Evolutionary conservation across 768 basidiomycete genomes (phyloP), one percentile per base, ranked within the genome.

Genomic region (Tylopilus cervinicoccineus): DNA sequence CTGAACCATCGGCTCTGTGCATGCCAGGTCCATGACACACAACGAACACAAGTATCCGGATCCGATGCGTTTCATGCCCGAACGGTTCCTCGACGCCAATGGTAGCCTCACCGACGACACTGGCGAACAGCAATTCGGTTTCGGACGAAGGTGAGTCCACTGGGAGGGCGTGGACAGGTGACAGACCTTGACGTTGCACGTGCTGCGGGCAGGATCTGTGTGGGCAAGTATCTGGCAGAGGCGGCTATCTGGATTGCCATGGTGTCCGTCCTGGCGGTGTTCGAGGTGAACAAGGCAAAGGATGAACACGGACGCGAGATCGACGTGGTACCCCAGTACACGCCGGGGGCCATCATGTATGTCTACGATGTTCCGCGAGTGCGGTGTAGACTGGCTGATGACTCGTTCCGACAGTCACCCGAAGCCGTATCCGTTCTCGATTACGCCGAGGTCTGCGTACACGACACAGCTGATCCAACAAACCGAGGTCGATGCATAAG

Each of bases 221-320:
- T 64, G 9, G 59, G 58, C 6, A 56, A 57, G 29, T 55, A 61
- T n/a, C 57, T 65, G 8, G 62, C 63, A 0, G 58, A 66, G 26
- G 49, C 58, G 0, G 58, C 56, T 46, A 55, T 62, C 6, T 60
- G 61, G 56, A 58, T 63, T 16, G 56, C 56, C 6, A 64, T 61
- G 42, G 61, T 56, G 16, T 61, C 58, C 33, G 43, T 62, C 10
- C 43, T 70, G 43, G 45, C 59, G 0, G 53, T 60, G 5, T 65
- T 72, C 47, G 27, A 59, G 17, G 45, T 67, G 12, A 50, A 44
- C 23, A 68, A 71, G 44, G 65, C 65, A 2, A 53, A 61, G 19
- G 68, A 72, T 32, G 54, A 50, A 13, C 36, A 60, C 0, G 74
- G 72, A 3, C 48, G 55, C 3, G 61, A 62, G 23, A 56, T 69